These are phyloP conservation scores for Breynia disticha DNA, from an alignment of 441 rosid genomes.

Conservation along the genomic window DNA sequence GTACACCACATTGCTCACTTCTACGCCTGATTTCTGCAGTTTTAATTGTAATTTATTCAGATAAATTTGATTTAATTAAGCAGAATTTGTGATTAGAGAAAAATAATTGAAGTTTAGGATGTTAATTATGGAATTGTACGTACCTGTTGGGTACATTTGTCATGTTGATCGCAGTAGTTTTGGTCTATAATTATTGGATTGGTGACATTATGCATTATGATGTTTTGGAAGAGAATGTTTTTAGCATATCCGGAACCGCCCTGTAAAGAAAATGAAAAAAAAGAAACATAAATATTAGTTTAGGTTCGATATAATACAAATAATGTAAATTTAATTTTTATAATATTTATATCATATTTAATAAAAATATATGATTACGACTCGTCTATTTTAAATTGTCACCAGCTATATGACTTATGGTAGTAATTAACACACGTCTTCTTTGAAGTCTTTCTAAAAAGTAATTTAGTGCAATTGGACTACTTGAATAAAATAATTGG, in stretches of 20 bases:
- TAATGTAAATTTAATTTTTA: too few species aligned
- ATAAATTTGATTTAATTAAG: neutral
- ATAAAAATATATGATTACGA: too few species aligned
- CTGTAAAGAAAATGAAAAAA: slow-evolving; percentile 18
- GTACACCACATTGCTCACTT: slow-evolving; percentile 58
- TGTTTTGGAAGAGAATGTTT: slow-evolving; percentile 47
- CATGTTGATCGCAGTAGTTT: slow-evolving; percentile 56
- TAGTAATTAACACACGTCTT: too few species aligned
- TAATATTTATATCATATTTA: too few species aligned
- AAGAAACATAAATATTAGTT: too few species aligned
- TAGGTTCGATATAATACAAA: too few species aligned
- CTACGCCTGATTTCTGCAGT: slow-evolving; percentile 54
- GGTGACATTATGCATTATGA: slow-evolving; percentile 50
- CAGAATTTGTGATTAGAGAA: neutral
- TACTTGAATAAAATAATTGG: too few species aligned
- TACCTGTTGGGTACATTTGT: slow-evolving; percentile 53
- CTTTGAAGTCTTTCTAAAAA: too few species aligned
- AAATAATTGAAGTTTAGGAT: neutral
- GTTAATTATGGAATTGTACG: neutral
- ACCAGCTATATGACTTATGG: too few species aligned
- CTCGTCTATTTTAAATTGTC: too few species aligned
- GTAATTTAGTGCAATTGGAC: too few species aligned
- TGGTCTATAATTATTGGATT: slow-evolving; percentile 81
- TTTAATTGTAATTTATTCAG: neutral
- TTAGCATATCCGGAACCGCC: slow-evolving; percentile 76